Evolutionary conservation across 2,329 filamentous ascomycete species (phyloP).

Genomic region (Mariannaea elegans): DNA sequence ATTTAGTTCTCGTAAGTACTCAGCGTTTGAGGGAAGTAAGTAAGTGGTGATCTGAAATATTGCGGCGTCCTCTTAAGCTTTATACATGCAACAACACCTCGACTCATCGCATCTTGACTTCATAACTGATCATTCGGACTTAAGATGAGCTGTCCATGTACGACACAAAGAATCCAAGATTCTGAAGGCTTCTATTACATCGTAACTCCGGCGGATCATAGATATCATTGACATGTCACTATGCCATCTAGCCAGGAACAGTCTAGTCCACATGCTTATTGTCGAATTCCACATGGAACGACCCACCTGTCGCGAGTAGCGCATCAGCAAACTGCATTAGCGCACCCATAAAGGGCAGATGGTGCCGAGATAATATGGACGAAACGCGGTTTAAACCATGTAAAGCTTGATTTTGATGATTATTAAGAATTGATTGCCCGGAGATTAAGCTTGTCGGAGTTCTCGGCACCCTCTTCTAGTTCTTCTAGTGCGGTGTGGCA

Average conservation of each 20-base stretch:
- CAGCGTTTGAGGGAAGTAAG: too few relatives aligned
- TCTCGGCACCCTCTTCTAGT: neutral
- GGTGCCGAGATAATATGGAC: too few relatives aligned
- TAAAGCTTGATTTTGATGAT: neutral
- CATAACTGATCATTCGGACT: too few relatives aligned
- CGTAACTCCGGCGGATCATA: too few relatives aligned
- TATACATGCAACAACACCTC: too few relatives aligned
- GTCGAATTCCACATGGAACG: neutral
- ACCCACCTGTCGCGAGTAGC: conserved; percentile 4
- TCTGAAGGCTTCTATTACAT: too few relatives aligned
- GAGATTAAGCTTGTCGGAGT: neutral
- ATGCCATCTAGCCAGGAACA: neutral
- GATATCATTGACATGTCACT: neutral
- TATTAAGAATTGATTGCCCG: neutral
- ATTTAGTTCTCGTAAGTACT: too few relatives aligned
- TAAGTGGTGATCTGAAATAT: too few relatives aligned
- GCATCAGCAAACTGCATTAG: conserved; percentile 25
- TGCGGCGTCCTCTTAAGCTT: too few relatives aligned
- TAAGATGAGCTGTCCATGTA: too few relatives aligned
- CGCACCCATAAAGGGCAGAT: neutral
- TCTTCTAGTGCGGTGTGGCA: neutral
- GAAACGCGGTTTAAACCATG: neutral
- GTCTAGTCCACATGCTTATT: neutral
- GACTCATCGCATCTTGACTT: too few relatives aligned
- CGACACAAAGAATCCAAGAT: too few relatives aligned